phyloP scores from a whole-genome alignment of 2,329 filamentous ascomycete genomes.

The Sclerotinia minor region DNA sequence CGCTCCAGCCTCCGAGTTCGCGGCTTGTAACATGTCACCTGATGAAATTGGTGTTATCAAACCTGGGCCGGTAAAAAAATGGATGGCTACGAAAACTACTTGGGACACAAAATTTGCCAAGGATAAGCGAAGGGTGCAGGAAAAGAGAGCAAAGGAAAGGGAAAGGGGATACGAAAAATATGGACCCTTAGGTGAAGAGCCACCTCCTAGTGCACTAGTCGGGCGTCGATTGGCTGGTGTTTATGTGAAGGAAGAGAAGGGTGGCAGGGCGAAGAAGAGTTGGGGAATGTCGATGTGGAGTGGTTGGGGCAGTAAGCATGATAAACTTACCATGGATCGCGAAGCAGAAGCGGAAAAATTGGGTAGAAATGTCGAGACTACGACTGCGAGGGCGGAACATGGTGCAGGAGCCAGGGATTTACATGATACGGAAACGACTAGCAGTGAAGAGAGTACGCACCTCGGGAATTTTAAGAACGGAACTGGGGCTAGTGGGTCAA shows the following conservation, averaged over 20 bases:
- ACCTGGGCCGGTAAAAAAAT: conserved; percentile 74
- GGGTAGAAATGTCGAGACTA: conserved; percentile 43
- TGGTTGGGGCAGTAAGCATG: conserved; percentile 85
- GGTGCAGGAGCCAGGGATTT: conserved; percentile 46
- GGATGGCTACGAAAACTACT: conserved; percentile 70
- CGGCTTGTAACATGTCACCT: conserved; percentile 61
- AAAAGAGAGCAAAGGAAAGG: conserved; percentile 71
- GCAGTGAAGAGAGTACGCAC: conserved; percentile 29
- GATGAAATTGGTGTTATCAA: conserved; percentile 78
- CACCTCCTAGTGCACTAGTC: conserved; percentile 81
- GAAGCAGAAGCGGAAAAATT: conserved; percentile 55
- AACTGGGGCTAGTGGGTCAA: no score
- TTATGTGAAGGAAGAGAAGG: conserved; percentile 47
- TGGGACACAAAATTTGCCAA: conserved; percentile 74
- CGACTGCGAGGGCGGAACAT: conserved; percentile 45
- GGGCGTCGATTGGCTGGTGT: conserved; percentile 60
- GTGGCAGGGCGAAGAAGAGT: conserved; percentile 61
- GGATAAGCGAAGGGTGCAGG: conserved; percentile 70
- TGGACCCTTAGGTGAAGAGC: conserved; percentile 64
- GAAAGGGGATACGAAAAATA: conserved; percentile 70
- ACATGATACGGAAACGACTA: conserved; percentile 25
- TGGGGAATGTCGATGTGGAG: conserved; percentile 82
- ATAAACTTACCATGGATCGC: conserved; percentile 68
- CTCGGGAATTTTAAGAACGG: no score
- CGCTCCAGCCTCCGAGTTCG: conserved; percentile 61